Evolutionary conservation across 768 basidiomycete species (phyloP), one percentile per base, ranked within the genome.

Genomic region (Boletus patriciae): DNA sequence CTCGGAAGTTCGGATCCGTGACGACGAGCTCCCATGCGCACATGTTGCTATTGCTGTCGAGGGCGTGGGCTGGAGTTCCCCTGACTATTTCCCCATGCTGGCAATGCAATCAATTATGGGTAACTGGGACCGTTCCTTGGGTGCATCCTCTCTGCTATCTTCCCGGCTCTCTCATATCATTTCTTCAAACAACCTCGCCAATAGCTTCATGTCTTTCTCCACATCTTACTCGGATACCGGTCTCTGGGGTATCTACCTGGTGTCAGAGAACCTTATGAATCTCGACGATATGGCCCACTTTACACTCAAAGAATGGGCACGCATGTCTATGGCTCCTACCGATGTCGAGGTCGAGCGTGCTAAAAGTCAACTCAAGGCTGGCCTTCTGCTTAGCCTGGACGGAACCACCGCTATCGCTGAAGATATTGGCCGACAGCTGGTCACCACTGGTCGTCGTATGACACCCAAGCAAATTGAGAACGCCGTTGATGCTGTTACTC

Each of bases 1-100:
- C 51, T 90, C 94, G 18, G 97, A 99, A 73, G 96, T 98, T 58
- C 90, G 96, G 66, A 77, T 98, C 59, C 89, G 96, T 46, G 93
- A 99, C 71, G 97, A 98, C 77, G 87, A 88, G 54, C 78, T 90
- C 70, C 82, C 87, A 25, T 94, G 92, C 7, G 89, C 90, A 57
- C 90, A 98, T 79, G 82, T 99, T 68, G 96, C 96, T 61, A 89
- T 99, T 66, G 93, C 97, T 31, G 94, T 98, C 45, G 95, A 98
- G 73, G 97, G 97, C 73, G 95, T 96, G 54, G 87, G 93, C 74
- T 98, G 96, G 95, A 92, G 88, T 66, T 94, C 90, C 11, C 94
- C 96, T 29, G 97, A 99, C 76, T 98, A 98, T 81, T 98, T 92
- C 86, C 93, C 95, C 59, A 96, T 99, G 95, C 86, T 98, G 78